phyloP scores from a whole-genome alignment of 2,329 filamentous ascomycete genomes.

The Juglanconis sp. region DNA sequence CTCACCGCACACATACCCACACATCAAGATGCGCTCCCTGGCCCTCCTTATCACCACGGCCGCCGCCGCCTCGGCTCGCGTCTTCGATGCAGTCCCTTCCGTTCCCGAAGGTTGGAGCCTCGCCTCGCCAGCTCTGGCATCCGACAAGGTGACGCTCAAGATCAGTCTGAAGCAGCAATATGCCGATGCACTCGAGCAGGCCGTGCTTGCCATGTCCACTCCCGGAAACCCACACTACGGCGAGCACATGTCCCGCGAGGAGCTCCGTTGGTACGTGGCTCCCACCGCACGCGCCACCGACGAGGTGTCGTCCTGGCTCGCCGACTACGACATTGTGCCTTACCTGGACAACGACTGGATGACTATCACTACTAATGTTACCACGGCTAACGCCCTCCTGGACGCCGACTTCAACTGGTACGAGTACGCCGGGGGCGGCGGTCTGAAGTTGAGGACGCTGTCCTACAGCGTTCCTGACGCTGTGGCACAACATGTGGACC shows the following conservation, averaged over 20 bases:
- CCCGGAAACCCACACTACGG: slow-evolving; percentile 59
- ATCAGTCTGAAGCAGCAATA: slow-evolving; percentile 48
- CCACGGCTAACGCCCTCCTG: slow-evolving; percentile 53
- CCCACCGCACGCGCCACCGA: slow-evolving; percentile 46
- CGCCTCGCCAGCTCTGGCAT: slow-evolving; percentile 30
- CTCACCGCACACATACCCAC: not conserved
- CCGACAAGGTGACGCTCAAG: slow-evolving; percentile 43
- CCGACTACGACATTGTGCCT: slow-evolving; percentile 42
- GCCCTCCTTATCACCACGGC: slow-evolving; percentile 22
- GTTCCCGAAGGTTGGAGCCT: slow-evolving; percentile 38
- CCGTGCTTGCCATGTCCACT: slow-evolving; percentile 58
- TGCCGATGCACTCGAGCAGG: slow-evolving; percentile 51
- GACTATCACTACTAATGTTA: slow-evolving; percentile 51
- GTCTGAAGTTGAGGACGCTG: slow-evolving; percentile 46
- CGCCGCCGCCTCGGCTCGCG: slow-evolving; percentile 26
- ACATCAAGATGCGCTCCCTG: slow-evolving; percentile 20
- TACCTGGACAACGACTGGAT: slow-evolving; percentile 59
- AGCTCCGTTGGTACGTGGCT: slow-evolving; percentile 52
- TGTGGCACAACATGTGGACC: slow-evolving; percentile 52
- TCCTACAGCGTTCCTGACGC: slow-evolving; percentile 60
- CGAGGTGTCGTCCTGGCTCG: slow-evolving; percentile 54
- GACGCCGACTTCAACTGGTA: slow-evolving; percentile 57
- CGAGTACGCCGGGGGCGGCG: slow-evolving; percentile 38
- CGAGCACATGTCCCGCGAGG: slow-evolving; percentile 57
- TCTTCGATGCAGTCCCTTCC: slow-evolving; percentile 34